A percentile compares a stretch with the other conserved stretches of the same genome.
Conservation (phyloP, 768 basidiomycete genomes). For the Tulasnella sp. region DNA sequence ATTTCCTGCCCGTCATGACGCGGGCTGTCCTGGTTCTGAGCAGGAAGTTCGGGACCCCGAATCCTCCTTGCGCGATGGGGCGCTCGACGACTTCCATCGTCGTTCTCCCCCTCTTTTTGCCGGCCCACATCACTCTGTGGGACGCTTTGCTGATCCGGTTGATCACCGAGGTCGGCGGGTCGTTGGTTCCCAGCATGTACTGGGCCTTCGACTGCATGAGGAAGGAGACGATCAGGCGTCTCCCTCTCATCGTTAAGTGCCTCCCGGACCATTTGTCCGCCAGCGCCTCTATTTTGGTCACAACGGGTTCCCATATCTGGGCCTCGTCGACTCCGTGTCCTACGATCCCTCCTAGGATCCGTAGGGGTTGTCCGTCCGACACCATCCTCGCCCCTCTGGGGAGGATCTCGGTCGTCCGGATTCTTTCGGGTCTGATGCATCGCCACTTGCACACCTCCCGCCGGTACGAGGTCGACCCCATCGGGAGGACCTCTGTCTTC, state of each 20-base stretch:
- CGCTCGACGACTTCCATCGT: neutral
- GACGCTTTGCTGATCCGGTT: neutral
- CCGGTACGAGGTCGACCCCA: slow-evolving; percentile 41
- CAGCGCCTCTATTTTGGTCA: slow-evolving; percentile 19
- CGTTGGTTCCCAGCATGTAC: slow-evolving; percentile 19
- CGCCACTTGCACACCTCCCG: neutral
- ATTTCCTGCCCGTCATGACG: neutral
- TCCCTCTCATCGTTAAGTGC: neutral
- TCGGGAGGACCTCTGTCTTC: slow-evolving; percentile 50
- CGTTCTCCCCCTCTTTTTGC: neutral
- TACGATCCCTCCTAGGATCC: neutral
- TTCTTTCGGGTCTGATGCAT: neutral
- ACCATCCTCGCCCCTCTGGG: neutral
- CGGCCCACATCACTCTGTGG: neutral
- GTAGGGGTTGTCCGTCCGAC: neutral
- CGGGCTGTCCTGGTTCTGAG: neutral
- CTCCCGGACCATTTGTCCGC: slow-evolving; percentile 21
- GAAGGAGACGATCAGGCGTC: neutral
- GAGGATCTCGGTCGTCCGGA: neutral
- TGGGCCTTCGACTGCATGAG: neutral
- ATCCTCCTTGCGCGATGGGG: neutral
- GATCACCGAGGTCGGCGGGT: neutral
- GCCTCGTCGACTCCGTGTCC: neutral
- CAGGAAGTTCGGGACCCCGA: neutral
- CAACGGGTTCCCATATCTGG: neutral